phyloP scores from a whole-genome alignment of 768 basidiomycete genomes.

The Mycena rebaudengoi region DNA sequence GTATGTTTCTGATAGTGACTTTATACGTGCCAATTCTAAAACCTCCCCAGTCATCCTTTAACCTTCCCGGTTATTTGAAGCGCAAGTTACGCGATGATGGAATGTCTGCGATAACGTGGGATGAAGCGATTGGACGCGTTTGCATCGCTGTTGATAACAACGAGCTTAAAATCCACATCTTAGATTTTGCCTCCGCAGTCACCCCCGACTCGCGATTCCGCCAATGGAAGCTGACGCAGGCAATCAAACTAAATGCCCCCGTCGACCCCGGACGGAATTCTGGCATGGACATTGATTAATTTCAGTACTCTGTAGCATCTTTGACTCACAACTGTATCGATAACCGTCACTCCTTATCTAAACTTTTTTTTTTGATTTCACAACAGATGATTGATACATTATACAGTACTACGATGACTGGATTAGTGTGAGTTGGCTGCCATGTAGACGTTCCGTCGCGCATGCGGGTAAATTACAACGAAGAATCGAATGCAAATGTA shows the following conservation, averaged over 20 bases:
- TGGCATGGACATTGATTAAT: constrained; percentile 12
- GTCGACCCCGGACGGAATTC: not conserved
- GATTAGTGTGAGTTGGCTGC: constrained; percentile 30
- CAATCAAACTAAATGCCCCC: constrained; percentile 38
- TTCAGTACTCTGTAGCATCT: not conserved
- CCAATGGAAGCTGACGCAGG: constrained; percentile 42
- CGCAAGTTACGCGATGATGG: constrained; percentile 42
- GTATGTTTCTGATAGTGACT: constrained; percentile 6
- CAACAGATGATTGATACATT: constrained; percentile 25
- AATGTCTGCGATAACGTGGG: constrained; percentile 66
- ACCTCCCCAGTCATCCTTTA: constrained; percentile 34
- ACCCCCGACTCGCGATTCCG: constrained; percentile 38
- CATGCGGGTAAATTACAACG: constrained; percentile 15
- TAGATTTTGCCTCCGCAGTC: constrained; percentile 53
- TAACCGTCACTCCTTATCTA: not conserved
- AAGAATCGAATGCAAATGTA: constrained; percentile 29
- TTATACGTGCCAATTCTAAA: not conserved
- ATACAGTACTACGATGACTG: constrained; percentile 30
- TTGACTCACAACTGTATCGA: not conserved
- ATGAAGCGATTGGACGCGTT: constrained; percentile 69
- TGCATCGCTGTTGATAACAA: constrained; percentile 57
- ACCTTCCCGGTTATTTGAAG: constrained; percentile 50
- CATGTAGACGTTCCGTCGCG: constrained; percentile 22
- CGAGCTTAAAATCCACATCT: constrained; percentile 50
- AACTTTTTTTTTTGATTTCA: not conserved